Base-by-base conservation (phyloP, 768 basidiomycete genomes). In the Trametes coccinea region DNA sequence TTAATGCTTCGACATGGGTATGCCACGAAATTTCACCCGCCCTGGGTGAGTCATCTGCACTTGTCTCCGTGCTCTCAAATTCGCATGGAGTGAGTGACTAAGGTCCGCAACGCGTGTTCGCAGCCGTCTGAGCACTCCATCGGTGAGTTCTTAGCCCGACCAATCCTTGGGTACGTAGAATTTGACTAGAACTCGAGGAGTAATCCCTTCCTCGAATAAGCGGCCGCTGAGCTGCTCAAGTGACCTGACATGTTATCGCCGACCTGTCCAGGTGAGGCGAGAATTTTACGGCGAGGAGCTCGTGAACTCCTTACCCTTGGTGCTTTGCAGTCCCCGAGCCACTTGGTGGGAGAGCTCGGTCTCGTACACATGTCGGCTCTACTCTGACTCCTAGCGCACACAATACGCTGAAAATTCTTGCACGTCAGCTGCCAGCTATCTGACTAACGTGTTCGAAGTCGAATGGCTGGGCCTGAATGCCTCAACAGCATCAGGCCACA, bases 301-400 rank as follows among this genome's bases (percentile, higher is more conserved):
- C 46, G 44, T 48, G 48, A 58, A 50, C 41, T 43, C 10, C 56
- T 58, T 58, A 58, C 50, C 49, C 56, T 29, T 8, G 9, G 17
- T 31, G 8, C 11, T 16, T 8, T 30, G 9, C n/a, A 58, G 56
- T 27, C 47, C 48, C 34, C n/a, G 56, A 50, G n/a, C 56, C 48
- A 44, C n/a, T 7, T 39, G 10, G n/a, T 58, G 30, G 49, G 47
- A 33, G 49, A 33, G 49, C n/a, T 29, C 49, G 56, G 56, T 41
- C 37, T 44, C 37, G 11, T 16, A 2, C 6, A 51, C 34, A 14
- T 29, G 49, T 40, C 17, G 30, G 56, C 39, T 58, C 30, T 33
- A 39, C 39, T 22, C 10, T 33, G 40, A 31, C 16, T 29, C 14
- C 31, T 29, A 17, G 13, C 31, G 50, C 47, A 22, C 40, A 33